Base-by-base conservation (phyloP, 139 green algal species). In the Chlamydomonas sphaeroides region DNA sequence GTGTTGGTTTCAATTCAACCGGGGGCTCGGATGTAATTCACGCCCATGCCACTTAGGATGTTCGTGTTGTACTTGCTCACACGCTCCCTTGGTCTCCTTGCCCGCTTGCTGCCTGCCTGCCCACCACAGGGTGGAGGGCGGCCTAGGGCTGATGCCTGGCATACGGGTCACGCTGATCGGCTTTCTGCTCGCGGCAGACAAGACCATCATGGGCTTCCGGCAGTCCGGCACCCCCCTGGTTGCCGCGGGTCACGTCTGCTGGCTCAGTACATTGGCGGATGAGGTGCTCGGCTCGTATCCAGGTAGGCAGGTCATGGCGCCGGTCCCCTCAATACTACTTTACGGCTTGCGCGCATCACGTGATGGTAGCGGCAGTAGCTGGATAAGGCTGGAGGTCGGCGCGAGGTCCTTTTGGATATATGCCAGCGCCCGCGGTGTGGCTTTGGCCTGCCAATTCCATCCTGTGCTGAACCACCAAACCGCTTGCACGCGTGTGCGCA, bases 61-160 rank as follows among this genome's bases (percentile, higher is more conserved):
- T 23, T 10, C 65, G 35, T 70, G 65, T 70, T 70, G 65, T 68
- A 70, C 65, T 70, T 70, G 65, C 65, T 70, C 65, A 70, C 36
- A n/a, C 32, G 65, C 65, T 39, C 65, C 36, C 65, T 70, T 70
- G 65, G 36, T 23, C 65, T 70, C 26, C 35, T 70, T 70, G 26
- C 39, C 39, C 39, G 39, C 21, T 56, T 56, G 39, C 66, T 38
- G 66, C n/a, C 21, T 56, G 39, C 66, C 66, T 56, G 66, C 36
- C 41, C 39, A 39, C 66, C 25, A 56, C 66, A 73, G 66, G 35
- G 66, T 73, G 66, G 39, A 53, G 26, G 66, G 25, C 66, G 66
- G 66, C 66, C 14, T 30, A 56, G 66, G 66, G 38, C 66, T 73
- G 66, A 57, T 73, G 38, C 25, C 25, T 57, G 66, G 66, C 5